phyloP scores from a whole-genome alignment of 169 alveolate genomes.

The Hepatocystis sp. region DNA sequence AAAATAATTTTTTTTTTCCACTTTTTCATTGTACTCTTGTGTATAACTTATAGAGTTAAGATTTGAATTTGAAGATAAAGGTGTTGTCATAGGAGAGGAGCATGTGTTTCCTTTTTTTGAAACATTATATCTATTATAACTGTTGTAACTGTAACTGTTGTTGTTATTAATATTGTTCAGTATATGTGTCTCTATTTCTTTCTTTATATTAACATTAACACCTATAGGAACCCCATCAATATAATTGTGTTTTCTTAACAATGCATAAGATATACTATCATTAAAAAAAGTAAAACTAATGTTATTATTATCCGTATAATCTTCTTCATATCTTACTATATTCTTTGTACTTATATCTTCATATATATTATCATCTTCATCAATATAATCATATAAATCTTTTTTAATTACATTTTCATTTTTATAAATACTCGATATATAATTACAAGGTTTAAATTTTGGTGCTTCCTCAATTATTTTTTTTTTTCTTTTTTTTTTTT shows the following conservation, averaged over 20 bases:
- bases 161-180: no score
- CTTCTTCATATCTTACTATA: conserved; percentile 1
- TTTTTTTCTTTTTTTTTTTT: background rate
- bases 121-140: background rate
- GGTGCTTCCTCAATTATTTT: conserved; percentile 19
- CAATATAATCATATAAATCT: conserved; percentile 60
- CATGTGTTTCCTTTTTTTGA: background rate
- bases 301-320: conserved; percentile 44
- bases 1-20: no score
- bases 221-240: conserved; percentile 76
- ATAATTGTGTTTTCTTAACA: conserved; percentile 43
- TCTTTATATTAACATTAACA: conserved; percentile 4
- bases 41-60: no score
- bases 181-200: no score
- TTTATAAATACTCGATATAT: conserved; percentile 64
- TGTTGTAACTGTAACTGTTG: no score
- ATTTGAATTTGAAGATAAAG: no score
- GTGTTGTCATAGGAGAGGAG: no score
- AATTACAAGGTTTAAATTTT: conserved; percentile 58
- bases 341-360: conserved; percentile 50
- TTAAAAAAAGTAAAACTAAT: conserved; percentile 63
- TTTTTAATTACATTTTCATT: conserved; percentile 20
- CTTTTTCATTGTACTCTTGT: no score
- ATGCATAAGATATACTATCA: conserved; percentile 48
- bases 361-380: conserved; percentile 70